Base-by-base conservation (phyloP, 768 basidiomycete species). In the Lentinula sp. region DNA sequence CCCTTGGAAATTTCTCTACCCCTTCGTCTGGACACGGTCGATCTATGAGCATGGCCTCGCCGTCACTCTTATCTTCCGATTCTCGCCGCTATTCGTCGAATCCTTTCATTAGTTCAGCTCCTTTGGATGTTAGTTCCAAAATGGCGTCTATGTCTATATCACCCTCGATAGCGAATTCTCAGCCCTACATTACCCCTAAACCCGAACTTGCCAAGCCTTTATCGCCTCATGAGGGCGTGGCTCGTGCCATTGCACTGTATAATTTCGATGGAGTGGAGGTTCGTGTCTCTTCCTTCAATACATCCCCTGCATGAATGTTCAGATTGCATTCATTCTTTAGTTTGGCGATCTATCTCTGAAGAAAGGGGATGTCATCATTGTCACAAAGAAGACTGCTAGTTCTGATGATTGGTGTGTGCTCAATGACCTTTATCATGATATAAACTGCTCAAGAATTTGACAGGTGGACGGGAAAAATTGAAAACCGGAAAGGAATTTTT, bases 391-490 rank as follows among this genome's bases (percentile, higher is more conserved):
- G 75, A 91, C 84, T 63, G 78, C 85, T 39, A 89, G 83, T 48
- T 83, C 75, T 9, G 84, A 93, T 68, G 88, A 91, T 64, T 93
- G 91, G 91, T 86, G 65, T 55, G 80, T 58, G 11, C 5, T 53
- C 39, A 11, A 9, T 6, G 28, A 28, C 39, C 35, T 45, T 45
- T 8, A 13, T 57, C 5, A 23, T 43, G 10, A 56, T 50, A 32
- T 40, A 48, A 5, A 32, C 58, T 57, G 4, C 49, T 51, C 23
- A 59, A 43, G 55, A 9, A 62, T 23, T 42, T 28, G 54, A 10
- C 21, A 91, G 89, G 89, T 93, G 91, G 91, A 87, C 78, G 13
- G 91, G 91, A n/a, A 87, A 82, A 68, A 62, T 85, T 1, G 72
- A 81, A 21, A 80, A 79, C 15, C 70, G 77, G 42, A 75, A 82